These are phyloP conservation scores for Allantophomopsis cytisporea DNA, from an alignment of 2,329 filamentous ascomycete species.

Conservation along the genomic window DNA sequence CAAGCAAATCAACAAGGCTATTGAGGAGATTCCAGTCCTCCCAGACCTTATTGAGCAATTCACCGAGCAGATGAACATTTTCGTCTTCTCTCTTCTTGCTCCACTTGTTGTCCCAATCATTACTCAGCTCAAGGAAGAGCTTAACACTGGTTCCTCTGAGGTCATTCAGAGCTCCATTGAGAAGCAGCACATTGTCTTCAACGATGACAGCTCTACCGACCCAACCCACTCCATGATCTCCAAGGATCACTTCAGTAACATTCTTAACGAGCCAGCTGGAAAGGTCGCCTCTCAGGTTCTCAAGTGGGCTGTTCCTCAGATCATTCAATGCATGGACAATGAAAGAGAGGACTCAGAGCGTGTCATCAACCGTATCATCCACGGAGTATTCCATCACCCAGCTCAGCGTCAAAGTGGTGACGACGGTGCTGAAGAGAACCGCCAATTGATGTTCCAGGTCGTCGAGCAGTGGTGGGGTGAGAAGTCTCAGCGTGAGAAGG, in stretches of 20 bases:
- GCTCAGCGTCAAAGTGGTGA: slow-evolving; percentile 58
- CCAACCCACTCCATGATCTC: slow-evolving; percentile 93
- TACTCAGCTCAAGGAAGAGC: slow-evolving; percentile 72
- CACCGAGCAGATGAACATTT: slow-evolving; percentile 76
- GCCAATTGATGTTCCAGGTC: slow-evolving; percentile 63
- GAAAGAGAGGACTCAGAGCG: slow-evolving; percentile 54
- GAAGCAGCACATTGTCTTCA: slow-evolving; percentile 78
- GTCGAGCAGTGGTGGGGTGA: slow-evolving; percentile 74
- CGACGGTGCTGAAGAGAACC: slow-evolving; percentile 60
- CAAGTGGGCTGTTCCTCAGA: slow-evolving; percentile 75
- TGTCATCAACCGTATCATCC: slow-evolving; percentile 63
- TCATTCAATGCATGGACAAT: slow-evolving; percentile 81
- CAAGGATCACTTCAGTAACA: slow-evolving; percentile 72
- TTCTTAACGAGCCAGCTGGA: slow-evolving; percentile 80
- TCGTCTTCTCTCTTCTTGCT: slow-evolving; percentile 83
- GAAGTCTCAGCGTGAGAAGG: slow-evolving; percentile 45
- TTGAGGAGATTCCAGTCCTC: slow-evolving; percentile 76
- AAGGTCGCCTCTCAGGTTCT: slow-evolving; percentile 68
- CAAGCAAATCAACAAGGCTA: slow-evolving; percentile 61
- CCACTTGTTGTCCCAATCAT: slow-evolving; percentile 82
- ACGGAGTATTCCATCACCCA: slow-evolving; percentile 79
- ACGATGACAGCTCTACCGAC: slow-evolving; percentile 62
- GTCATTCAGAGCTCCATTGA: slow-evolving; percentile 75
- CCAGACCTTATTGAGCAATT: slow-evolving; percentile 77
- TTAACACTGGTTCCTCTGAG: slow-evolving; percentile 73